Conservation (phyloP, 768 basidiomycete species). For the Russula brevipes region DNA sequence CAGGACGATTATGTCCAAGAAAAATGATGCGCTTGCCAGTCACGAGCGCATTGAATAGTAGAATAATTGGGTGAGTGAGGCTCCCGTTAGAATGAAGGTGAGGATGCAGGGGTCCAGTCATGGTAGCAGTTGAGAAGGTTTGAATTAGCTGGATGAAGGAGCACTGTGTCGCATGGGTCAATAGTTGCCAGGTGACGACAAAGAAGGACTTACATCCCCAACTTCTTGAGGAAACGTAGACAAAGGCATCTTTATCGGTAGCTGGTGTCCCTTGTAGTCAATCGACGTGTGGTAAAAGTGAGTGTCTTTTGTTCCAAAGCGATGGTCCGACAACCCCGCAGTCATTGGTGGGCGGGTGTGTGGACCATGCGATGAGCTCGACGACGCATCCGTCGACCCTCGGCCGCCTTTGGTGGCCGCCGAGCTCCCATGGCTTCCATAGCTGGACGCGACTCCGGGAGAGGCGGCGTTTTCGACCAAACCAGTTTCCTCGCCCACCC, state of each 20-base stretch:
- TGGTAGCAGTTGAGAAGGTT: conserved; percentile 64
- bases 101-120: conserved; percentile 76
- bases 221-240: conserved; percentile 92
- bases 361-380: conserved; percentile 55
- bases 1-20: conserved; percentile 83
- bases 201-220: conserved; percentile 71
- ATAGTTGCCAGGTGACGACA: not conserved
- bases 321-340: conserved; percentile 41
- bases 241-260: conserved; percentile 90
- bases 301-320: conserved; percentile 67
- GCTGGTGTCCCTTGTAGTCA: conserved; percentile 71
- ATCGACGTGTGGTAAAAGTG: conserved; percentile 89
- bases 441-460: conserved; percentile 28
- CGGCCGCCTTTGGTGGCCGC: conserved; percentile 49
- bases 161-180: conserved; percentile 49
- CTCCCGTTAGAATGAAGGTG: conserved; percentile 91
- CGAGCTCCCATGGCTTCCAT: conserved; percentile 43
- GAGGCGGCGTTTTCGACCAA: conserved; percentile 37
- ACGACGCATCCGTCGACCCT: conserved; percentile 69
- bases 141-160: conserved; percentile 87
- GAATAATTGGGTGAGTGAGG: conserved; percentile 87
- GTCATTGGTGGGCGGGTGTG: conserved; percentile 32
- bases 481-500: conserved; percentile 74
- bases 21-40: conserved; percentile 97
- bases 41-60: conserved; percentile 93